These are phyloP conservation scores for Spathaspora boniae DNA, from an alignment of 805 yeast genomes.

Conservation along the genomic window DNA sequence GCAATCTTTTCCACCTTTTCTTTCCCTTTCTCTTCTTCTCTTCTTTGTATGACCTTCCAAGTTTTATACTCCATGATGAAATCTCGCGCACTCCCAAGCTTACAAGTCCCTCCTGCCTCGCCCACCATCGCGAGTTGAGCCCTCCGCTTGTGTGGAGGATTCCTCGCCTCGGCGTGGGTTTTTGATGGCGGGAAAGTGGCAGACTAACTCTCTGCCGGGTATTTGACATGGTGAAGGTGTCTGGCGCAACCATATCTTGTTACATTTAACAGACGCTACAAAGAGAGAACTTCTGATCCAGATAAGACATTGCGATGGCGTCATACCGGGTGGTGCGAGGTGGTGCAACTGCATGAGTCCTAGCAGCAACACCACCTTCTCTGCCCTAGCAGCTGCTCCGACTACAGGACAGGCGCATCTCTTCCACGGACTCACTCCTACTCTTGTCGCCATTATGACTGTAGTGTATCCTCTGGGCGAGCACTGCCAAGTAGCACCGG, in stretches of 20 bases:
- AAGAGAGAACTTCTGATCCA: constrained; percentile 46
- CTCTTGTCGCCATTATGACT: too few species aligned
- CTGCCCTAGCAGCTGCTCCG: too few species aligned
- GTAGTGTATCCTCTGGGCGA: too few species aligned
- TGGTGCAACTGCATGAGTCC: too few species aligned
- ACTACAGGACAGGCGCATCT: too few species aligned
- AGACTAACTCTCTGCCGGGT: constrained; percentile 26
- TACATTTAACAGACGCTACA: constrained; percentile 38
- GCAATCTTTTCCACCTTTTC: background rate
- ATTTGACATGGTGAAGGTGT: constrained; percentile 47
- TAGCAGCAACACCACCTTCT: too few species aligned
- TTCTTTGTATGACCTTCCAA: constrained; percentile 58
- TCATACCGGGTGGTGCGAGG: too few species aligned
- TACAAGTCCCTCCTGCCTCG: constrained; percentile 32
- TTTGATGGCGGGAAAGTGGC: constrained; percentile 18
- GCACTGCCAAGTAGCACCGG: too few species aligned
- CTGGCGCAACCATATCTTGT: constrained; percentile 49
- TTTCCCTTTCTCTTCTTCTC: constrained; percentile 11
- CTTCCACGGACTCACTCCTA: too few species aligned
- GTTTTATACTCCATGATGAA: constrained; percentile 62
- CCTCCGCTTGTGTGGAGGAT: constrained; percentile 19
- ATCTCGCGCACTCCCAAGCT: constrained; percentile 47
- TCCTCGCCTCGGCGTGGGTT: constrained; percentile 22
- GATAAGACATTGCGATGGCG: background rate
- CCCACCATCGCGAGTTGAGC: constrained; percentile 33